Percentiles rank a stretch among this genome's conserved stretches.
phyloP scores from a whole-genome alignment of 495 filamentous ascomycete species.

The Peziza echinospora region DNA sequence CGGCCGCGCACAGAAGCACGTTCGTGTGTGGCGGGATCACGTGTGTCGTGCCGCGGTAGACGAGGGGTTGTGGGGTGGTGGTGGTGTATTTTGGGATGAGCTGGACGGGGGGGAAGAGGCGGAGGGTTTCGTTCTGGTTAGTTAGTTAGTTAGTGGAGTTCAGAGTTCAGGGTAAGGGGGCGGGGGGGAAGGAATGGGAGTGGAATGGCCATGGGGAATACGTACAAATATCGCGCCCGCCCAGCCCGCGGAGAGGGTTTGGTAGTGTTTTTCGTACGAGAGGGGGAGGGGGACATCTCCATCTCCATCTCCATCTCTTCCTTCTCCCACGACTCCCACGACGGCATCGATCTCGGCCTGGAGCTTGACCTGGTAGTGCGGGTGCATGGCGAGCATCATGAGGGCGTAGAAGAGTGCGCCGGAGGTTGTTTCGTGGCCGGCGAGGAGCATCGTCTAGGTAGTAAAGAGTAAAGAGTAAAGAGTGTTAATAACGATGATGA shows the following conservation, averaged over 20 bases:
- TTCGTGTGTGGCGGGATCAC: conserved; percentile 18
- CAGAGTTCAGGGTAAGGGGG: conserved; percentile 23
- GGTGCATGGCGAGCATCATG: conserved; percentile 37
- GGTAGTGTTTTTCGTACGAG: conserved; percentile 39
- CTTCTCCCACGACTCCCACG: conserved; percentile 23
- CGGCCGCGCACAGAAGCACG: conserved; percentile 16
- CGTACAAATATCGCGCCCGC: conserved; percentile 43
- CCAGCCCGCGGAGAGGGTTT: conserved; percentile 35
- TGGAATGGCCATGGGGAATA: conserved; percentile 39
- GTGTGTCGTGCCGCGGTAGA: conserved; percentile 9
- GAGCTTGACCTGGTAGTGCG: conserved; percentile 32
- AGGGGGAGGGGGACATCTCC: conserved; percentile 27
- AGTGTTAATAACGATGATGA: no score
- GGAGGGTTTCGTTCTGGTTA: conserved; percentile 28
- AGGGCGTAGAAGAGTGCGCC: conserved; percentile 43
- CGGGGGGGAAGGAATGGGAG: conserved; percentile 33
- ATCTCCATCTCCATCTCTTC: no score
- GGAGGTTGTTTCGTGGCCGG: conserved; percentile 53
- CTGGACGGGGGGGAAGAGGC: conserved; percentile 27
- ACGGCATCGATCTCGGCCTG: conserved; percentile 40
- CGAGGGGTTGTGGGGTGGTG: conserved; percentile 13
- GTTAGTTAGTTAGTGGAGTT: background rate
- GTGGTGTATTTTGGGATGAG: conserved; percentile 26
- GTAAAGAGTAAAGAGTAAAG: no score
- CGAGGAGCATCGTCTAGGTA: conserved; percentile 34